These are phyloP conservation scores for Orbilia brochopaga DNA, from an alignment of 2,329 filamentous ascomycete genomes.

Conservation along the genomic window DNA sequence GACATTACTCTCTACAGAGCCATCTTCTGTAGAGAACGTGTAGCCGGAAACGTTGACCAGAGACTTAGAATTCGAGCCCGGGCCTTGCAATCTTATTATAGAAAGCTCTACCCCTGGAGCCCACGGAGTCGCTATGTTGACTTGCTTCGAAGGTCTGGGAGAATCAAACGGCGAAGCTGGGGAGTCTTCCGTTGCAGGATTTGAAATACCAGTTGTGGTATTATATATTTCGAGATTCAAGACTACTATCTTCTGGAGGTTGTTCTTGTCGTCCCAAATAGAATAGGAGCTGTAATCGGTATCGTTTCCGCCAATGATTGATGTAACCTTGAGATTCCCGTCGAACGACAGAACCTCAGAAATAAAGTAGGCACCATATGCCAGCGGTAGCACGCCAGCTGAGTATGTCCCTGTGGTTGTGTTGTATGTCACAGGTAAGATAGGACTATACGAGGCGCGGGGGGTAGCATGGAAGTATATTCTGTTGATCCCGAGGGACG, in stretches of 20 bases:
- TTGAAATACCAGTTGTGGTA: slow-evolving; percentile 14
- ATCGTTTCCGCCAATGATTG: slow-evolving; percentile 22
- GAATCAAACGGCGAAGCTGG: slow-evolving; percentile 13
- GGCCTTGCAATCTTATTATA: slow-evolving; percentile 30
- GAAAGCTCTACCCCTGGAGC: slow-evolving; percentile 23
- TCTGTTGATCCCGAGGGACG: slow-evolving; percentile 53
- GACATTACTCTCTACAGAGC: slow-evolving; percentile 17
- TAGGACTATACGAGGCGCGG: slow-evolving; percentile 52
- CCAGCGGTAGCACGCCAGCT: slow-evolving; percentile 28
- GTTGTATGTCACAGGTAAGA: slow-evolving; percentile 22
- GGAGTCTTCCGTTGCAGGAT: slow-evolving; percentile 14
- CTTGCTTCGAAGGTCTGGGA: slow-evolving; percentile 20
- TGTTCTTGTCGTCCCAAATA: slow-evolving; percentile 35
- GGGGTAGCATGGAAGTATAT: slow-evolving; percentile 53
- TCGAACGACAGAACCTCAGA: slow-evolving; percentile 34
- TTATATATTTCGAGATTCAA: slow-evolving; percentile 38
- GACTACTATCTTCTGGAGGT: slow-evolving; percentile 38
- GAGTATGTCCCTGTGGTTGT: slow-evolving; percentile 8
- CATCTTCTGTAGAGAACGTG: slow-evolving; percentile 27
- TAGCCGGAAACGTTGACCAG: slow-evolving; percentile 38
- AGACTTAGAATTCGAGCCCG: slow-evolving; percentile 36
- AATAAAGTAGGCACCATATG: slow-evolving; percentile 42
- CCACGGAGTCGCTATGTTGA: slow-evolving; percentile 34
- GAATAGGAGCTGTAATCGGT: slow-evolving; percentile 42
- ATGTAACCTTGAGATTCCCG: slow-evolving; percentile 20